Percentiles rank a stretch among this genome's conserved stretches.
Conservation (phyloP, 176 grass and related monocot species). For the Carex pumila region DNA sequence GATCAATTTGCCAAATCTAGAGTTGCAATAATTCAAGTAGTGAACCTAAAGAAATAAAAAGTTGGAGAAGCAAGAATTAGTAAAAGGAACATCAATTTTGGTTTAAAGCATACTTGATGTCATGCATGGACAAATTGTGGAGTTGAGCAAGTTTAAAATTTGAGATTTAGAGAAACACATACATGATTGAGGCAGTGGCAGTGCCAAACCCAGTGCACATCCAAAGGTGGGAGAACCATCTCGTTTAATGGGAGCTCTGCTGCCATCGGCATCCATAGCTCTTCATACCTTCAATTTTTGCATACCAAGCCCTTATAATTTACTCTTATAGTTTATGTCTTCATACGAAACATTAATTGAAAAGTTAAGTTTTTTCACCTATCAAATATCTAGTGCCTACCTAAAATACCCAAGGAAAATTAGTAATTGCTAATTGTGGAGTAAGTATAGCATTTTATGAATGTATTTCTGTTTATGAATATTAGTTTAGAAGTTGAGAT, state of each 20-base stretch:
- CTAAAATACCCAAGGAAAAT: too few relatives aligned
- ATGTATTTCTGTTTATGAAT: neutral
- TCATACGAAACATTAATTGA: too few relatives aligned
- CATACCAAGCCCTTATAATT: neutral
- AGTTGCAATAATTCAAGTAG: slow-evolving; percentile 52
- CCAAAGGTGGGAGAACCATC: slow-evolving; percentile 63
- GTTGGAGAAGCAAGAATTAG: neutral
- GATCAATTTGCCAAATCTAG: slow-evolving; percentile 59
- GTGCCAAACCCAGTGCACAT: slow-evolving; percentile 83
- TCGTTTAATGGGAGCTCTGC: slow-evolving; percentile 17
- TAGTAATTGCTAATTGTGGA: too few relatives aligned
- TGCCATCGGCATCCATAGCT: slow-evolving; percentile 70
- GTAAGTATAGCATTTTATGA: too few relatives aligned
- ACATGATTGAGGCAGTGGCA: slow-evolving; percentile 84
- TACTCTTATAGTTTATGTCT: neutral
- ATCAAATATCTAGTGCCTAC: too few relatives aligned
- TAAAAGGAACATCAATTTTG: neutral
- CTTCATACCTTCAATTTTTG: slow-evolving; percentile 56
- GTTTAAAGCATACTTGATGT: neutral
- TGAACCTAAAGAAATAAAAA: slow-evolving; percentile 33
- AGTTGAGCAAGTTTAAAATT: neutral
- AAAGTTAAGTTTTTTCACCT: too few relatives aligned
- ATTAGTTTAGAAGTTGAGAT: neutral
- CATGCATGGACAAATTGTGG: neutral
- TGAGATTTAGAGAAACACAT: neutral